Percentiles rank a stretch among this genome's conserved stretches.
Conservation (phyloP, 257 asterid species). For the Rauvolfia tetraphylla region DNA sequence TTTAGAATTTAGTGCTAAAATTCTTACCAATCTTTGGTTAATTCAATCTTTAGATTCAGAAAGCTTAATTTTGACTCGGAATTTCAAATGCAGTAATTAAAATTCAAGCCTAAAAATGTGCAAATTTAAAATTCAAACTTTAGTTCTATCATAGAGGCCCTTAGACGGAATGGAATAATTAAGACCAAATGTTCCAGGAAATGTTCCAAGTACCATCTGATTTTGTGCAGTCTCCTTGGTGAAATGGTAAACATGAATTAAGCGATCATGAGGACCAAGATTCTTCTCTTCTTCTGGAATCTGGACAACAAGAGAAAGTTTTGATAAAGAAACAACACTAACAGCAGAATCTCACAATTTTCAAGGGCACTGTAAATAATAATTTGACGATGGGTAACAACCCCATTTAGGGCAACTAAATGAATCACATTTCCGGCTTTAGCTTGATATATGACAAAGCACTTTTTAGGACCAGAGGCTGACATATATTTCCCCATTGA, state of each 20-base stretch:
- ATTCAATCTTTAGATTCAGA: not conserved
- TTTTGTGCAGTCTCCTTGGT: conserved; percentile 20
- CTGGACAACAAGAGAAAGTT: conserved; percentile 3
- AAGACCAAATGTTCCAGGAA: not conserved
- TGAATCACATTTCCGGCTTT: not conserved
- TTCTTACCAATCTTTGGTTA: not conserved
- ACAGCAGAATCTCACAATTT: not conserved
- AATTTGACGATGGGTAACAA: too few relatives aligned
- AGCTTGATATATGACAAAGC: not conserved
- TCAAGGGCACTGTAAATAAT: not conserved
- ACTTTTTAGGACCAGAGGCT: not conserved
- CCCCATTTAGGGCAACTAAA: not conserved
- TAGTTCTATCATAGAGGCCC: not conserved
- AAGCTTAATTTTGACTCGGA: too few relatives aligned
- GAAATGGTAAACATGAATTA: conserved; percentile 23
- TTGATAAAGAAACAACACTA: not conserved
- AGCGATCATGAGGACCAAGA: conserved; percentile 24
- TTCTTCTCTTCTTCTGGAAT: conserved; percentile 27
- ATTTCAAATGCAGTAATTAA: too few relatives aligned
- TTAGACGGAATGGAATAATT: too few relatives aligned
- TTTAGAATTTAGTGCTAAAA: too few relatives aligned
- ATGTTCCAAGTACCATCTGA: conserved; percentile 12
- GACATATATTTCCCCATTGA: not conserved
- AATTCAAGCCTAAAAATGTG: not conserved
- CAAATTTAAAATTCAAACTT: too few relatives aligned